A percentile compares a stretch with the other conserved stretches of the same genome.
These are phyloP conservation scores for Xylaria sp. DNA, from an alignment of 2,329 filamentous ascomycete genomes.

Conservation along the genomic window DNA sequence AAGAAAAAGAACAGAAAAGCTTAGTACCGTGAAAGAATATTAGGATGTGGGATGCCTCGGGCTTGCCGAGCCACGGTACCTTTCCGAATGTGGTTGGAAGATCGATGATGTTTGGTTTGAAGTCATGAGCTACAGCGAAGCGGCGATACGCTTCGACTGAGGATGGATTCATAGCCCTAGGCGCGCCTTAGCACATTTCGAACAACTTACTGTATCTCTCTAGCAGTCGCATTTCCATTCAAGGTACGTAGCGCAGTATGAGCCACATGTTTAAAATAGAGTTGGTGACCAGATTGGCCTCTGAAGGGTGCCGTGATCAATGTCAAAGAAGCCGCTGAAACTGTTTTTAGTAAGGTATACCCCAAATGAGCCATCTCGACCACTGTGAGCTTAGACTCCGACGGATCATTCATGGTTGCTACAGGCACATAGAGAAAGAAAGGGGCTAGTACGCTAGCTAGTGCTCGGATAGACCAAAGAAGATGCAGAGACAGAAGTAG, in stretches of 20 bases:
- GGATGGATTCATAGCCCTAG: neutral
- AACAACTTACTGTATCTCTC: conserved; percentile 3
- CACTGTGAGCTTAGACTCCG: neutral
- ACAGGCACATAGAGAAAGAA: neutral
- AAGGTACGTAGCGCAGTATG: conserved; percentile 2
- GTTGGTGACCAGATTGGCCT: neutral
- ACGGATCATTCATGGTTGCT: neutral
- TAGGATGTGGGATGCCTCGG: neutral
- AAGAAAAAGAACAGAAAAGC: too few relatives aligned
- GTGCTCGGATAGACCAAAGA: too few relatives aligned
- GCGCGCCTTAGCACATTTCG: neutral
- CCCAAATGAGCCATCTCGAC: neutral
- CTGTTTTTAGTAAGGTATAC: neutral
- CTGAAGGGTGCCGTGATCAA: neutral
- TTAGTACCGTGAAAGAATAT: neutral
- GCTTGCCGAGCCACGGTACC: neutral
- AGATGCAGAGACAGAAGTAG: too few relatives aligned
- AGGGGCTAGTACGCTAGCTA: too few relatives aligned
- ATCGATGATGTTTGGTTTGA: neutral
- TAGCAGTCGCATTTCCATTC: neutral
- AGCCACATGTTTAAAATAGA: neutral
- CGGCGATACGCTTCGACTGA: neutral
- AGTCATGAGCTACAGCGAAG: neutral
- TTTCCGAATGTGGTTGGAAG: neutral
- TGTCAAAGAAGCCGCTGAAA: neutral